Evolutionary conservation across 179 eudicot species (phyloP).

Genomic region (Silene coronaria): DNA sequence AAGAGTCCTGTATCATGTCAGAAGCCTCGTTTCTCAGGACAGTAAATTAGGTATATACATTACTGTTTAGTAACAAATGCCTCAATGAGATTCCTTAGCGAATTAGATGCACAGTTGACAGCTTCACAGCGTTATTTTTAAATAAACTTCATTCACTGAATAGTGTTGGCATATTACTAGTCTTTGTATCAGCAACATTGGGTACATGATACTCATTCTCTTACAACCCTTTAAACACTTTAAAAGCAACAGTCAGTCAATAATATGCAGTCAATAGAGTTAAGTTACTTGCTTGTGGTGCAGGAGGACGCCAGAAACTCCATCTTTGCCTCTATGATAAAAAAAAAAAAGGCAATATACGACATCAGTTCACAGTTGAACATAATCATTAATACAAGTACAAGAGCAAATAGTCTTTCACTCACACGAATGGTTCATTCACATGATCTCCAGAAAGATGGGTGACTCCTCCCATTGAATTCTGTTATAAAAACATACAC

Average conservation of each 20-base stretch:
- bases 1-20: slow-evolving; percentile 54
- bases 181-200: slow-evolving; percentile 1
- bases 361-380: slow-evolving; percentile 13
- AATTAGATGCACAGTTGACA: not conserved
- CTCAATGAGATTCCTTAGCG: not conserved
- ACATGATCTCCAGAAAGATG: slow-evolving; percentile 94
- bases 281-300: slow-evolving; percentile 89
- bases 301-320: slow-evolving; percentile 91
- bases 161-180: not conserved
- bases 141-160: not conserved
- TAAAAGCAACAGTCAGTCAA: slow-evolving; percentile 33
- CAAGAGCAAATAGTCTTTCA: slow-evolving; percentile 13
- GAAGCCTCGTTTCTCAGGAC: slow-evolving; percentile 18
- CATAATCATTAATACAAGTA: slow-evolving; percentile 9
- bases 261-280: slow-evolving; percentile 34
- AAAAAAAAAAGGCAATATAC: slow-evolving; percentile 23
- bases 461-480: slow-evolving; percentile 87
- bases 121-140: not conserved
- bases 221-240: slow-evolving; percentile 11
- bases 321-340: slow-evolving; percentile 71
- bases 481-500: slow-evolving; percentile 38
- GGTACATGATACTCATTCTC: slow-evolving; percentile 4
- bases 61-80: not conserved
- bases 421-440: slow-evolving; percentile 94
- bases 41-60: not conserved